Conservation (phyloP, 306 rosid species). For the Potentilla sterilis region DNA sequence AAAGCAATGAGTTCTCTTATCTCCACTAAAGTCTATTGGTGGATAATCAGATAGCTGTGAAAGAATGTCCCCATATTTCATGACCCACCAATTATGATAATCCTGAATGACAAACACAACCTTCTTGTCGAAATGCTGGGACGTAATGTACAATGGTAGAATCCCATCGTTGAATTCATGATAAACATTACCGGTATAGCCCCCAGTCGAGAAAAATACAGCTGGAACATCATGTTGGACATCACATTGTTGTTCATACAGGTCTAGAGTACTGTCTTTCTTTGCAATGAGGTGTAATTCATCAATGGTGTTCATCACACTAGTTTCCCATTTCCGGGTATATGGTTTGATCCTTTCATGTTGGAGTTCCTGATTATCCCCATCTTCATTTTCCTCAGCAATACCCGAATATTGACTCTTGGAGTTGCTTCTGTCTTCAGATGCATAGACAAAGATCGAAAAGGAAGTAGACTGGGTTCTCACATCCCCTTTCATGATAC, state of each 20-base stretch:
- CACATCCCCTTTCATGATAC: constrained; percentile 86
- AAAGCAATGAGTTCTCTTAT: constrained; percentile 78
- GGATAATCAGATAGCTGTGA: constrained; percentile 71
- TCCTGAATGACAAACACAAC: constrained; percentile 88
- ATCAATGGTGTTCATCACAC: constrained; percentile 71
- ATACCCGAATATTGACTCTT: constrained; percentile 15
- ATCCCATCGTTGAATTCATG: constrained; percentile 97
- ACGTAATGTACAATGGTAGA: constrained; percentile 77
- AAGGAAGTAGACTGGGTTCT: constrained; percentile 66
- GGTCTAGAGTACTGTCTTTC: constrained; percentile 29
- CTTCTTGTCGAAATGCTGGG: constrained; percentile 71
- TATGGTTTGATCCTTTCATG: constrained; percentile 74
- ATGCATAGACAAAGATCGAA: constrained; percentile 62
- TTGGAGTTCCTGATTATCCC: constrained; percentile 29
- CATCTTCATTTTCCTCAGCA: constrained; percentile 13
- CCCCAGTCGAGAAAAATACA: constrained; percentile 91
- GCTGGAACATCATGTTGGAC: constrained; percentile 82
- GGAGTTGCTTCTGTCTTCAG: constrained; percentile 26
- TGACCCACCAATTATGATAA: constrained; percentile 87
- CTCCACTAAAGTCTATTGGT: constrained; percentile 51
- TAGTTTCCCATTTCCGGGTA: constrained; percentile 89
- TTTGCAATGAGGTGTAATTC: constrained; percentile 60
- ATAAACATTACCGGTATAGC: constrained; percentile 89
- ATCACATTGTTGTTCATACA: constrained; percentile 44
- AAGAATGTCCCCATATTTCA: constrained; percentile 73